Percentiles rank a stretch among this genome's conserved stretches.
Evolutionary conservation across 257 asterid genomes (phyloP).

Genomic region (Solanum chiquidenum): DNA sequence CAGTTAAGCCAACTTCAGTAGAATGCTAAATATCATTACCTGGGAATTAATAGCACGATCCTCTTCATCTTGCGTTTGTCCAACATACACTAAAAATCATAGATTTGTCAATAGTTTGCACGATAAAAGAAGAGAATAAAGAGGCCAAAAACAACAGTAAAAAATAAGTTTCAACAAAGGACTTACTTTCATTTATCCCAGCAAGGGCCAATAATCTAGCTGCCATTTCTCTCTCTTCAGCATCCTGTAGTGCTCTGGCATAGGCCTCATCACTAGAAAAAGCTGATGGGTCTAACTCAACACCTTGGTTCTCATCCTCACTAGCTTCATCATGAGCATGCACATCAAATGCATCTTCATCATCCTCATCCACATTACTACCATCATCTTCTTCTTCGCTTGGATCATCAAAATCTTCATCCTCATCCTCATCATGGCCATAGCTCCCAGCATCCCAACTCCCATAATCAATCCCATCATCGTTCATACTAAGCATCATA

Average conservation of each 20-base stretch:
- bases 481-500: conserved; percentile 79
- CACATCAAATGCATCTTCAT: conserved; percentile 53
- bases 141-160: neutral
- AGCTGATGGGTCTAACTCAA: conserved; percentile 75
- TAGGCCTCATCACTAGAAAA: conserved; percentile 88
- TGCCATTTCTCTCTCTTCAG: conserved; percentile 86
- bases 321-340: conserved; percentile 45
- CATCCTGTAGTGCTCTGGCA: conserved; percentile 96
- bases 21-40: conserved; percentile 26
- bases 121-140: neutral
- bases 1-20: neutral
- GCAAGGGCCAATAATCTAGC: conserved; percentile 80
- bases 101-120: conserved; percentile 26
- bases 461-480: conserved; percentile 50
- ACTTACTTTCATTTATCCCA: conserved; percentile 60
- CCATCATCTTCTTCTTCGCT: conserved; percentile 66
- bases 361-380: conserved; percentile 44
- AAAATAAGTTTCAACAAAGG: neutral
- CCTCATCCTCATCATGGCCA: conserved; percentile 37
- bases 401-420: conserved; percentile 48
- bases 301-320: conserved; percentile 38
- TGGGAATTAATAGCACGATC: conserved; percentile 52
- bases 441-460: conserved; percentile 70
- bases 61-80: conserved; percentile 21
- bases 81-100: conserved; percentile 14